Evolutionary conservation across 257 asterid genomes (phyloP).

Genomic region (Paulownia fortunei): DNA sequence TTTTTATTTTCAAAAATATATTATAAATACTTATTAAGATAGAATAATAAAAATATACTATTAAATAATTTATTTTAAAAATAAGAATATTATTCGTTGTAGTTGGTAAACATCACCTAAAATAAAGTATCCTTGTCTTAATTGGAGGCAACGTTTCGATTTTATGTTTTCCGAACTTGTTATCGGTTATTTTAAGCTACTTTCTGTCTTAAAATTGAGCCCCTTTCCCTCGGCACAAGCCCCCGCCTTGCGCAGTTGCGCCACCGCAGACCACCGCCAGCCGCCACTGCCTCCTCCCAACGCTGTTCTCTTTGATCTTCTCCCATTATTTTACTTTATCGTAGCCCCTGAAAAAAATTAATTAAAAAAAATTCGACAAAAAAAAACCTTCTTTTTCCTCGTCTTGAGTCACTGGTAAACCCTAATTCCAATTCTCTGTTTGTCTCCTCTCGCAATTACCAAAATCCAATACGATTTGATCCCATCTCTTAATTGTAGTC

Average conservation of each 20-base stretch:
- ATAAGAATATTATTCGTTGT: too few relatives aligned
- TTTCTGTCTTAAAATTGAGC: not conserved
- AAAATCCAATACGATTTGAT: not conserved
- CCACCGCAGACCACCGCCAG: slow-evolving; percentile 22
- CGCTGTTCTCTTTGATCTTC: not conserved
- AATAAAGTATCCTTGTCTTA: not conserved
- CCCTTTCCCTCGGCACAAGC: slow-evolving; percentile 14
- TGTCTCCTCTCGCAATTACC: not conserved
- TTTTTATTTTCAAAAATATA: too few relatives aligned
- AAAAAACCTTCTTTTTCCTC: not conserved
- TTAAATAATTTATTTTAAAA: too few relatives aligned
- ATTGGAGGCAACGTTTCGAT: not conserved
- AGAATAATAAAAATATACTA: too few relatives aligned
- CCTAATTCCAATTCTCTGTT: slow-evolving; percentile 27
- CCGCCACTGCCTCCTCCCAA: slow-evolving; percentile 1
- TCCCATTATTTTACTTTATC: not conserved
- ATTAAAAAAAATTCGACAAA: not conserved
- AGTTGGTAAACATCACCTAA: too few relatives aligned
- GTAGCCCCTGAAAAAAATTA: not conserved
- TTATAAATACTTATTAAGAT: too few relatives aligned
- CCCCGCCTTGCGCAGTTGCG: slow-evolving; percentile 12
- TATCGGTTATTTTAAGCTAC: slow-evolving; percentile 9
- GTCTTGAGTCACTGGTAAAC: slow-evolving; percentile 26
- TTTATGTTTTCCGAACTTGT: not conserved
- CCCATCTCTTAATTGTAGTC: not conserved